Evolutionary conservation across 139 green algal species (phyloP).

Genomic region (Volvox africanus): DNA sequence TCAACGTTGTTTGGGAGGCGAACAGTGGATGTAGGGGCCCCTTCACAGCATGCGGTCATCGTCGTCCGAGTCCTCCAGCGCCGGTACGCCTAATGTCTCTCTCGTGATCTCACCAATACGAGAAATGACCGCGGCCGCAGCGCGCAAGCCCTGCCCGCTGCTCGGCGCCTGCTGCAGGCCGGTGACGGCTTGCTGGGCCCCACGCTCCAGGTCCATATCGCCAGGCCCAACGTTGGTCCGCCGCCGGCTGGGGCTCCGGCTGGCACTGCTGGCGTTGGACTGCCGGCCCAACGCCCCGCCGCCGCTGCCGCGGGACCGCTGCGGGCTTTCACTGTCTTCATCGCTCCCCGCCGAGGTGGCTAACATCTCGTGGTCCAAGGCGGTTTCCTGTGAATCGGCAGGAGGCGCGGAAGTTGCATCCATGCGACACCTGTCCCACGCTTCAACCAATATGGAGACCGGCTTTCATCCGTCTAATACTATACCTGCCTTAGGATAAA

Average conservation of each 20-base stretch:
- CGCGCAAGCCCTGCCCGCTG: not conserved
- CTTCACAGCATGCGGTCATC: conserved; percentile 45
- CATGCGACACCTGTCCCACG: too few species aligned
- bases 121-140: not conserved
- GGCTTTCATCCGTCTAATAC: too few species aligned
- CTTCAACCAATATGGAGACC: too few species aligned
- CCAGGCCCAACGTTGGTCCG: not conserved
- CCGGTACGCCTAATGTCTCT: conserved; percentile 10
- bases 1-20: too few species aligned
- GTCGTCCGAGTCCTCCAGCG: conserved; percentile 42
- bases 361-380: conserved; percentile 41
- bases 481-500: too few species aligned
- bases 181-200: not conserved
- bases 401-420: too few species aligned
- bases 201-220: not conserved
- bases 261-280: not conserved
- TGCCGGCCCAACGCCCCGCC: not conserved
- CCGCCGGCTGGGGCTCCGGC: conserved; percentile 41
- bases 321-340: not conserved
- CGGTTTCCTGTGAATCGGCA: conserved; percentile 16
- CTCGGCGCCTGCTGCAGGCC: not conserved
- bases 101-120: not conserved
- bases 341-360: conserved; percentile 19
- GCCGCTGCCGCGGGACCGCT: not conserved
- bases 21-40: too few species aligned